These are phyloP conservation scores for Hericium alpestre DNA, from an alignment of 768 basidiomycete species.

Conservation along the genomic window DNA sequence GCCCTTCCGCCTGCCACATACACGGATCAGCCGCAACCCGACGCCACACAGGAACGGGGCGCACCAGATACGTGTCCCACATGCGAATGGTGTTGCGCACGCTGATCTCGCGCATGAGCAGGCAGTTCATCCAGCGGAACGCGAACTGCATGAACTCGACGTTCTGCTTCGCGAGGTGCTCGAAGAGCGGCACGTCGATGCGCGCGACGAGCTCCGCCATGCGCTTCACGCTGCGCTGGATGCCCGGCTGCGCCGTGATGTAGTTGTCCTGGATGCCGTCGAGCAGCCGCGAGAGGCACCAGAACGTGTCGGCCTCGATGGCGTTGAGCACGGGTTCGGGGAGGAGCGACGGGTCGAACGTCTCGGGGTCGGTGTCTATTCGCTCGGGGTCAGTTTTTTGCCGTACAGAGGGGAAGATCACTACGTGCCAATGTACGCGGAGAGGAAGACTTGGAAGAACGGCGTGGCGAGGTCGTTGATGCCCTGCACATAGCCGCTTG, in stretches of 20 bases:
- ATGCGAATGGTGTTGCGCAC: conserved; percentile 95
- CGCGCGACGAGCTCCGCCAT: conserved; percentile 91
- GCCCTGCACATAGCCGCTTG: conserved; percentile 97
- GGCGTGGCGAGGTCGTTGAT: conserved; percentile 98
- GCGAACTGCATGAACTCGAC: conserved; percentile 99
- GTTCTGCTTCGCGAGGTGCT: conserved; percentile 80
- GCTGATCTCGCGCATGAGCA: conserved; percentile 96
- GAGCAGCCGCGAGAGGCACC: conserved; percentile 90
- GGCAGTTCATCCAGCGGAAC: conserved; percentile 99
- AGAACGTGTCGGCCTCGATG: conserved; percentile 94
- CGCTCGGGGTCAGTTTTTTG: not conserved
- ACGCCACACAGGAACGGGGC: conserved; percentile 19
- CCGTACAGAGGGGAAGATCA: not conserved
- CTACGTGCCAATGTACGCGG: conserved; percentile 78
- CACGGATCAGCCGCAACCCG: not conserved
- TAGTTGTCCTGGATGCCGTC: conserved; percentile 99
- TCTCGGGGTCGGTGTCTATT: conserved; percentile 82
- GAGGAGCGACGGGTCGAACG: conserved; percentile 71
- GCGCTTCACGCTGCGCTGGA: conserved; percentile 82
- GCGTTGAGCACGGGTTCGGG: conserved; percentile 66
- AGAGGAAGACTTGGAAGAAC: conserved; percentile 95
- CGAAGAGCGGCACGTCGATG: conserved; percentile 80
- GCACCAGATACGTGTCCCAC: conserved; percentile 98
- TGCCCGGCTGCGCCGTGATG: conserved; percentile 92
- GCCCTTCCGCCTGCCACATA: conserved; percentile 78